These are phyloP conservation scores for Dryadomyces quercus-mongolicae DNA, from an alignment of 2,329 filamentous ascomycete species.

Conservation along the genomic window DNA sequence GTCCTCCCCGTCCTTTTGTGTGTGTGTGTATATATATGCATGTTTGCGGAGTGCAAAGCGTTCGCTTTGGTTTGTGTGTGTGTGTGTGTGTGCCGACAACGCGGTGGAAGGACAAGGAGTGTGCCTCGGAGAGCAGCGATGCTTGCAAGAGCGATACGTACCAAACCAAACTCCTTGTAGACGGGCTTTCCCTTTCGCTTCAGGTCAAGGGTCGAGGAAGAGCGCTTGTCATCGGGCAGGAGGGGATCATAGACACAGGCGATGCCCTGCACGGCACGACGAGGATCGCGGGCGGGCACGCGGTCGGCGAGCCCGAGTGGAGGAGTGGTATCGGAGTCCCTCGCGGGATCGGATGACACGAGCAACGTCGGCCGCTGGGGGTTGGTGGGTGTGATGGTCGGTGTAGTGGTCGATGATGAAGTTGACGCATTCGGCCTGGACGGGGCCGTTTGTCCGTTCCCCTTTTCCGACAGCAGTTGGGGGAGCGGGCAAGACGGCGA, in stretches of 20 bases:
- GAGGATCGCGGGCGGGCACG: constrained; percentile 44
- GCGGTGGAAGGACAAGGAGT: neutral
- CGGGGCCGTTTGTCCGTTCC: neutral
- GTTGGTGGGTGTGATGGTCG: constrained; percentile 40
- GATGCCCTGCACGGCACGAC: constrained; percentile 39
- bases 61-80: neutral
- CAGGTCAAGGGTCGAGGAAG: constrained; percentile 27
- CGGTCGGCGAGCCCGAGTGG: constrained; percentile 21
- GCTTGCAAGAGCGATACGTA: constrained; percentile 42
- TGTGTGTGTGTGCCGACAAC: neutral
- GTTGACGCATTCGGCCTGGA: neutral
- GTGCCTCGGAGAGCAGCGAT: no score
- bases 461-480: neutral
- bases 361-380: constrained; percentile 5
- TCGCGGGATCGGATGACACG: constrained; percentile 2
- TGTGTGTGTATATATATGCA: constrained; percentile 22
- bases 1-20: constrained; percentile 6
- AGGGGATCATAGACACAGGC: constrained; percentile 51
- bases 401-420: constrained; percentile 22
- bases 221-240: constrained; percentile 30
- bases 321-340: constrained; percentile 17
- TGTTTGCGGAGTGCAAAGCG: constrained; percentile 1
- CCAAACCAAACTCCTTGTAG: constrained; percentile 53
- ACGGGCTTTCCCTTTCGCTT: constrained; percentile 46
- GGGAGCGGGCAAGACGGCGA: constrained; percentile 29